Evolutionary conservation across 2,329 filamentous ascomycete species (phyloP).

Genomic region (Scedosporium minutisporum): DNA sequence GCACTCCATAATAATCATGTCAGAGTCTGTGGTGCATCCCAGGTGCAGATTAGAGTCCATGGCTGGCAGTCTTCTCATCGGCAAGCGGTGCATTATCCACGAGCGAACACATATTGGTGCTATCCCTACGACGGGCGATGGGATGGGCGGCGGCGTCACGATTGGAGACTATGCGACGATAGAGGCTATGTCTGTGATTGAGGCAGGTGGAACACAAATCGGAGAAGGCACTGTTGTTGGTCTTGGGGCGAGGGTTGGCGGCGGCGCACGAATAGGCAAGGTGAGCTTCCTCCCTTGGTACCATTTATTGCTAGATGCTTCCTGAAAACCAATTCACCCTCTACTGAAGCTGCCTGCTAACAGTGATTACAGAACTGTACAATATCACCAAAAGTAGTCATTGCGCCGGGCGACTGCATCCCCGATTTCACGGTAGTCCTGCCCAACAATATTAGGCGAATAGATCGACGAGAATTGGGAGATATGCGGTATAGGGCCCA

Average conservation of each 20-base stretch:
- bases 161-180: slow-evolving; percentile 53
- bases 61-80: slow-evolving; percentile 69
- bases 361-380: slow-evolving; percentile 51
- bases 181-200: slow-evolving; percentile 50
- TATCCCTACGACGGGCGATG: slow-evolving; percentile 13
- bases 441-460: slow-evolving; percentile 49
- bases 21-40: slow-evolving; percentile 77
- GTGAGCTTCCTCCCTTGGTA: slow-evolving; percentile 26
- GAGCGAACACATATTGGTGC: slow-evolving; percentile 55
- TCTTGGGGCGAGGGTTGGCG: slow-evolving; percentile 49
- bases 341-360: slow-evolving; percentile 12
- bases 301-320: neutral
- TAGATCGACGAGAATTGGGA: slow-evolving; percentile 50
- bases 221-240: slow-evolving; percentile 52
- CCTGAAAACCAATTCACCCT: slow-evolving; percentile 1
- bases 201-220: slow-evolving; percentile 51
- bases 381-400: slow-evolving; percentile 52
- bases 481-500: slow-evolving; percentile 55
- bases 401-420: slow-evolving; percentile 48
- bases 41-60: slow-evolving; percentile 70
- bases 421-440: slow-evolving; percentile 62
- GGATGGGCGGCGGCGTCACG: slow-evolving; percentile 36
- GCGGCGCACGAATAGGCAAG: slow-evolving; percentile 53
- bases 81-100: slow-evolving; percentile 71
- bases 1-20: slow-evolving; percentile 67